These are phyloP conservation scores for Calonectria honghensis DNA, from an alignment of 2,329 filamentous ascomycete species.

Conservation along the genomic window DNA sequence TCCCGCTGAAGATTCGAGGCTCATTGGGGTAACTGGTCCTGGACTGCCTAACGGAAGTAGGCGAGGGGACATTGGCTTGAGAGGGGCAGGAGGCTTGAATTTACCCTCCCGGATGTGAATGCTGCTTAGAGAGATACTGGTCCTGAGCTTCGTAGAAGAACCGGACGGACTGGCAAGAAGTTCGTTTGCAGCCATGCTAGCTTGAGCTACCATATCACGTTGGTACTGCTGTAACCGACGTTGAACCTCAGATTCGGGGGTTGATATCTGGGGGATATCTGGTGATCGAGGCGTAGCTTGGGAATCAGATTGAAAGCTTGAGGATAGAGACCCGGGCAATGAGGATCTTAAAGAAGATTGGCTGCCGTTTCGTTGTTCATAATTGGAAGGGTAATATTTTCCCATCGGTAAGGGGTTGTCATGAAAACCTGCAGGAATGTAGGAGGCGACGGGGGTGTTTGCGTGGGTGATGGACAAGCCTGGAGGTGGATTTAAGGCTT, in stretches of 20 bases:
- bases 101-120: conserved; percentile 62
- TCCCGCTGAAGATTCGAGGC: conserved; percentile 66
- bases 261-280: conserved; percentile 38
- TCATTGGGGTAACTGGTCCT: conserved; percentile 78
- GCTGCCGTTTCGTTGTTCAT: conserved; percentile 65
- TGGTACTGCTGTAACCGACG: conserved; percentile 75
- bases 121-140: conserved; percentile 59
- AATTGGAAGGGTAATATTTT: conserved; percentile 79
- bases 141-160: conserved; percentile 52
- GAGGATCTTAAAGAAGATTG: conserved; percentile 49
- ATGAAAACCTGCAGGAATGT: conserved; percentile 70
- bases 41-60: conserved; percentile 74
- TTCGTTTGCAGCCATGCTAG: conserved; percentile 69
- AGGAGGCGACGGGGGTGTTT: conserved; percentile 70
- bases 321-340: conserved; percentile 55
- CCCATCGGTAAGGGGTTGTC: conserved; percentile 72
- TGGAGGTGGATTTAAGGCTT: conserved; percentile 54
- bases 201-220: conserved; percentile 76
- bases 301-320: conserved; percentile 60
- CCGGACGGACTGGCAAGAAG: conserved; percentile 59
- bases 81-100: conserved; percentile 61
- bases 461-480: conserved; percentile 49
- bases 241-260: conserved; percentile 66
- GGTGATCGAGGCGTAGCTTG: conserved; percentile 55
- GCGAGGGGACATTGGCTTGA: conserved; percentile 70